These are phyloP conservation scores for Emergomyces orientalis DNA, from an alignment of 2,329 filamentous ascomycete species.

Conservation along the genomic window DNA sequence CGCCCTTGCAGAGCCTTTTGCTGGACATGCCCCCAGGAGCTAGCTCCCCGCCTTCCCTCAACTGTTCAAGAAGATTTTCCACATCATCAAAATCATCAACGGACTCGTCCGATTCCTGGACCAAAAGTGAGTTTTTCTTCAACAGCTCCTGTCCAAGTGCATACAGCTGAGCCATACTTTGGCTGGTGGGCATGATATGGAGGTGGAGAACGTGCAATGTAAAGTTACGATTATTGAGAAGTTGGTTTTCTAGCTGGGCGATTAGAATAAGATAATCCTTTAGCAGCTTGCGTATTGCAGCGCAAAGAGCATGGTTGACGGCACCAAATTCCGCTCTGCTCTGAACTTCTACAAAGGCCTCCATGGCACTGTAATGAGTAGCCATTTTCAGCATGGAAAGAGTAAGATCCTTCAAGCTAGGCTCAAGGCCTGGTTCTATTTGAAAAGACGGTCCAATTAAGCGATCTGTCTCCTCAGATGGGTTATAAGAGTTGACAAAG, in stretches of 20 bases:
- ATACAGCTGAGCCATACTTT: conserved; percentile 87
- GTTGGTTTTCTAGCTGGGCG: conserved; percentile 86
- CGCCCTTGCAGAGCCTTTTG: conserved; percentile 95
- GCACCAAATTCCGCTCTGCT: conserved; percentile 86
- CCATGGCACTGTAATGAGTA: conserved; percentile 82
- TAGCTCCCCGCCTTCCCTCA: conserved; percentile 78
- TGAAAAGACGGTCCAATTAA: conserved; percentile 73
- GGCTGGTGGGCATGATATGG: conserved; percentile 78
- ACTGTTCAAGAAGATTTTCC: conserved; percentile 83
- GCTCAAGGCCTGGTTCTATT: conserved; percentile 74
- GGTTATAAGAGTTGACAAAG: conserved; percentile 73
- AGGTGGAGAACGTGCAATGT: conserved; percentile 90
- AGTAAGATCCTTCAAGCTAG: conserved; percentile 79
- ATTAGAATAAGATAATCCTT: conserved; percentile 92
- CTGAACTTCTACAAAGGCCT: conserved; percentile 89
- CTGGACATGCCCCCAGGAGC: conserved; percentile 67
- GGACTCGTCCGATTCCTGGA: conserved; percentile 59
- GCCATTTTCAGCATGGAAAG: conserved; percentile 87
- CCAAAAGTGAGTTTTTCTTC: conserved; percentile 76
- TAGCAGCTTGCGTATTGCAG: conserved; percentile 81
- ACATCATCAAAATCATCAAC: conserved; percentile 73
- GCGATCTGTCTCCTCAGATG: conserved; percentile 74
- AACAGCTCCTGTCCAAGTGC: conserved; percentile 78
- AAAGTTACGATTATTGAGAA: conserved; percentile 78
- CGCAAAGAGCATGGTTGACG: conserved; percentile 91